Conservation (phyloP, 148 eudicot genomes). For the Oxyria digyna region DNA sequence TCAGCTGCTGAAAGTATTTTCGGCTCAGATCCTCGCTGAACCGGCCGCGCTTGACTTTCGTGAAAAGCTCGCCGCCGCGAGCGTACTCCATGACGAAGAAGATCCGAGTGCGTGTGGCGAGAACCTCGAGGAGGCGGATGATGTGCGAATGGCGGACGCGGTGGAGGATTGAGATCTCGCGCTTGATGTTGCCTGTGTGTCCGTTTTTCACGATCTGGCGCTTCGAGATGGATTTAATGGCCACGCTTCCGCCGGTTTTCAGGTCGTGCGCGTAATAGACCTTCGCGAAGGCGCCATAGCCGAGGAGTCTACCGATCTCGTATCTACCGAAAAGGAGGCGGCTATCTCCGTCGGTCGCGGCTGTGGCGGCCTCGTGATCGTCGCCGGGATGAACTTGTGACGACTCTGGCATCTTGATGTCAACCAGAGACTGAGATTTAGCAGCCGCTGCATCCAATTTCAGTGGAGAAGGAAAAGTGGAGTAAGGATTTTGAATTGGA, state of each 20-base stretch:
- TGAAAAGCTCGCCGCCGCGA: slow-evolving; percentile 67
- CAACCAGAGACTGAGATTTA: neutral
- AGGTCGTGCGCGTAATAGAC: slow-evolving; percentile 54
- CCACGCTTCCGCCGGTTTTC: slow-evolving; percentile 43
- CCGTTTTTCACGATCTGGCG: slow-evolving; percentile 20
- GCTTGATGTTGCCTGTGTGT: slow-evolving; percentile 28
- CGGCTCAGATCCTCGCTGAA: slow-evolving; percentile 71
- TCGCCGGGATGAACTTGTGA: neutral
- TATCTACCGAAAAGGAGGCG: slow-evolving; percentile 32
- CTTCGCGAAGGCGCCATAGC: slow-evolving; percentile 61
- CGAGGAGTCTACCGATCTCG: slow-evolving; percentile 50
- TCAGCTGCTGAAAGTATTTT: slow-evolving; percentile 50
- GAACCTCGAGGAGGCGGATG: slow-evolving; percentile 43
- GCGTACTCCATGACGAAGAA: slow-evolving; percentile 64
- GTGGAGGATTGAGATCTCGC: slow-evolving; percentile 57
- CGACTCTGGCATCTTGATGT: neutral
- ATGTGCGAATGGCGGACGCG: slow-evolving; percentile 46
- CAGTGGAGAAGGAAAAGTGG: neutral
- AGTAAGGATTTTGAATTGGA: slow-evolving; percentile 1
- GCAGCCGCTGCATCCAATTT: neutral
- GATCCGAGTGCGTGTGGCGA: slow-evolving; percentile 49
- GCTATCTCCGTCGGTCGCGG: neutral
- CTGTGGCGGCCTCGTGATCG: neutral
- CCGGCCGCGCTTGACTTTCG: slow-evolving; percentile 41
- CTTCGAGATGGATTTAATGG: slow-evolving; percentile 47